Percentiles rank a stretch among this genome's conserved stretches.
These are phyloP conservation scores for Xylaria grammica DNA, from an alignment of 495 filamentous ascomycete genomes.

Conservation along the genomic window DNA sequence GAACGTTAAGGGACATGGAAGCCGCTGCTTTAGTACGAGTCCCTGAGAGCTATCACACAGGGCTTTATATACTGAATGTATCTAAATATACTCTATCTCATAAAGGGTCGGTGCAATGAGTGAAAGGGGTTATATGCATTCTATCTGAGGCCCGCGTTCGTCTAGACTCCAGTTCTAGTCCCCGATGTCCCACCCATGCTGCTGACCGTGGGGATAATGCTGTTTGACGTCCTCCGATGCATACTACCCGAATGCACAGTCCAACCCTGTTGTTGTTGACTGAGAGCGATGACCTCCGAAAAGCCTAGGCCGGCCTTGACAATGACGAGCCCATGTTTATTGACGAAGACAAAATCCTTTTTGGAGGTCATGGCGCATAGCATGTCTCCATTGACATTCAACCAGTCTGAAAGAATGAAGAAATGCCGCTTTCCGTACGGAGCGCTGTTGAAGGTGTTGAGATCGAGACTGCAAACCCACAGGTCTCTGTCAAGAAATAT, in stretches of 20 bases:
- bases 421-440: slow-evolving; percentile 30
- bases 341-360: slow-evolving; percentile 30
- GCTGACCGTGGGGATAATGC: slow-evolving; percentile 11
- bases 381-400: slow-evolving; percentile 13
- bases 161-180: slow-evolving; percentile 13
- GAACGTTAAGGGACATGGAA: neutral
- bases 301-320: slow-evolving; percentile 30
- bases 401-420: slow-evolving; percentile 37
- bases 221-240: slow-evolving; percentile 18
- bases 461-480: slow-evolving; percentile 35
- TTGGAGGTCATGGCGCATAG: neutral
- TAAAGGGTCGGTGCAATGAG: no score
- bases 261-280: slow-evolving; percentile 12
- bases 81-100: slow-evolving; percentile 1
- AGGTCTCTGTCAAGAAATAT: slow-evolving; percentile 34
- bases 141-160: slow-evolving; percentile 2
- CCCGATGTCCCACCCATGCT: slow-evolving; percentile 4
- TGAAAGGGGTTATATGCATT: neutral
- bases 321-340: slow-evolving; percentile 24
- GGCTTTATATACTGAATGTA: slow-evolving; percentile 2
- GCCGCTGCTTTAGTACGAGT: no score
- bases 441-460: slow-evolving; percentile 17
- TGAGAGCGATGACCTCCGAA: slow-evolving; percentile 18
- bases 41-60: neutral
- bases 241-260: slow-evolving; percentile 15